Evolutionary conservation across 768 basidiomycete genomes (phyloP), one percentile per base, ranked within the genome.

Genomic region (Pulveroboletus frians): DNA sequence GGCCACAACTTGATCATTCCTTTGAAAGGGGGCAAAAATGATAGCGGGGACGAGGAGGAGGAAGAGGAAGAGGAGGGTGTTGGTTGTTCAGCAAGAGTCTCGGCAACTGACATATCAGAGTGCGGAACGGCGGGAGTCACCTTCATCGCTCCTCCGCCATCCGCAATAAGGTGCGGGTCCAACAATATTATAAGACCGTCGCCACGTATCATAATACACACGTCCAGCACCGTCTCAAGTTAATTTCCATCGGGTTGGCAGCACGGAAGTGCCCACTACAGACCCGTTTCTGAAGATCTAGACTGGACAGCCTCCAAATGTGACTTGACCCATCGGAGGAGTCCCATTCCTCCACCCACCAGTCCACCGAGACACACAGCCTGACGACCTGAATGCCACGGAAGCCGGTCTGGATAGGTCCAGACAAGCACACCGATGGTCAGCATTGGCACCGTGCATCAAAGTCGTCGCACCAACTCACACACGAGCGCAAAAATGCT

Each of bases 1-100:
- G 82, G 78, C 88, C 88, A 85, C 53, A 88, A 71, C 62, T 80
- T 84, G 56, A 88, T 73, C 81, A 88, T 85, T 47, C 67, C 63
- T 54, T 62, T 65, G 34, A 65, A 64, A 4, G 67, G 45, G 8
- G 60, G 51, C 17, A 55, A 49, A 43, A 53, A 63, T 21, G 65
- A 65, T 23, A 53, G 55, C 43, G 56, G 59, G 32, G 58, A 27
- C 15, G 39, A 52, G 9, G 56, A 46, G n/a, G 62, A 50, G 14
- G 54, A 67, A 1, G 49, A 41, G 2, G 53, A 31, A 1, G 53
- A 49, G 10, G 59, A 27, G 27, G 39, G 36, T 43, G 51, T 23
- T 50, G 56, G 52, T 56, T n/a, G 52, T 17, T 27, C 32, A 10
- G 26, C 34, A 39, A 58, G 31, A 30, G 49, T 20, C 29, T 48